These are phyloP conservation scores for Kalmanozyma brasiliensis DNA, from an alignment of 1,284 basidiomycete genomes.

Conservation along the genomic window DNA sequence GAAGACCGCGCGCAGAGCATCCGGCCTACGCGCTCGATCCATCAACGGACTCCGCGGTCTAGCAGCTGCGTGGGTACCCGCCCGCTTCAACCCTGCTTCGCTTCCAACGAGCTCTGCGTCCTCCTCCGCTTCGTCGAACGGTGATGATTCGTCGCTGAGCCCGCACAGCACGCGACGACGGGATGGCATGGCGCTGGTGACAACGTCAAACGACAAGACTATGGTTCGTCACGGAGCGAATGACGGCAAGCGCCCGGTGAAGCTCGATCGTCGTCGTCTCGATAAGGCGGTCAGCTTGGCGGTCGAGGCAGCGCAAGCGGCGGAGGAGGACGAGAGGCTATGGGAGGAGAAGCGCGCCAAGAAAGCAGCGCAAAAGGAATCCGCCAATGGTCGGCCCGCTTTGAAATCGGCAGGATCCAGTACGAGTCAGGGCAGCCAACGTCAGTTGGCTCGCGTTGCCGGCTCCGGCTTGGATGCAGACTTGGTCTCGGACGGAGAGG, in stretches of 20 bases:
- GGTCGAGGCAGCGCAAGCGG: conserved; percentile 51
- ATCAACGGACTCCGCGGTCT: conserved; percentile 42
- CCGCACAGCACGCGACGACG: conserved; percentile 6
- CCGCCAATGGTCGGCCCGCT: not conserved
- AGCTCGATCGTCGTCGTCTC: conserved; percentile 39
- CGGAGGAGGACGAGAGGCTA: conserved; percentile 47
- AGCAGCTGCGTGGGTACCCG: conserved; percentile 40
- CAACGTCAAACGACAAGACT: conserved; percentile 1
- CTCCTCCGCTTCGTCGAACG: conserved; percentile 18
- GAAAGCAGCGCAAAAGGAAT: conserved; percentile 3
- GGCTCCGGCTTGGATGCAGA: conserved; percentile 1
- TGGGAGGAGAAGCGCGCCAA: conserved; percentile 33
- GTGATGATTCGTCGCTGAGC: conserved; percentile 3
- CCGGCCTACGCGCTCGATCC: conserved; percentile 37
- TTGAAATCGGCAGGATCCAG: conserved; percentile 7
- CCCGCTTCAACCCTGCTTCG: conserved; percentile 24
- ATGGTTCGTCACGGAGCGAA: not conserved
- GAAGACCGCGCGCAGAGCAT: conserved; percentile 20
- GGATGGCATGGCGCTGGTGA: conserved; percentile 11
- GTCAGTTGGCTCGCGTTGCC: too few relatives aligned
- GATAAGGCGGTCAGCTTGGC: conserved; percentile 56
- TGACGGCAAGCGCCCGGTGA: conserved; percentile 26
- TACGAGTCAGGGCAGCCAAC: not conserved
- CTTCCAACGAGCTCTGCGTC: conserved; percentile 17
- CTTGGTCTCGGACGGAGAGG: conserved; percentile 8